Base-by-base conservation (phyloP, 441 rosid species). In the Gossypium gossypioides region DNA sequence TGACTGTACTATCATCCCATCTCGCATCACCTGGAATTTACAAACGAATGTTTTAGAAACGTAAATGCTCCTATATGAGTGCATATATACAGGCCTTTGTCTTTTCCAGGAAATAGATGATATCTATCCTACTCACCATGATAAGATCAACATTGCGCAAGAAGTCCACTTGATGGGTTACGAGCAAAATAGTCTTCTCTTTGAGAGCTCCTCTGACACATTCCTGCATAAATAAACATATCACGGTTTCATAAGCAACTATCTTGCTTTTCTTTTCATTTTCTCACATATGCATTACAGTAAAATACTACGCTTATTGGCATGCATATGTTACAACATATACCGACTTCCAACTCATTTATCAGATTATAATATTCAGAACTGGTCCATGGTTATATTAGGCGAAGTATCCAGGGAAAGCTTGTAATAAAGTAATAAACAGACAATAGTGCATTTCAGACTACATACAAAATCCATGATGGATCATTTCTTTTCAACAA, bases 161-260 rank as follows among this genome's bases (percentile, higher is more conserved):
- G 86, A 93, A 93, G 81, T 93, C 98, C 6, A 93, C 97, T 86
- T 93, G 97, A 75, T 93, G 98, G 2, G 97, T 93, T 59, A 91
- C 98, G 12, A 91, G 96, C 75, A 93, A 76, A 72, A 93, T 72
- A 18, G 98, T 91, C 86, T 93, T 93, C 54, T 83, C 89, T 71
- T 83, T 89, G 46, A 93, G 80, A 71, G 89, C 91, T 74, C 97
- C 93, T 79, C 96, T 84, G 15, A 89, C 87, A 76, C 98, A 93
- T 84, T 91, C 84, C 98, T 89, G 79, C 72, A 81, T 15, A 67
- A 57, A 75, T 58, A 65, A 80, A 74, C 24, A 67, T 32, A 64
- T 50, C 37, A 29, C 24, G 37, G 24, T 69, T 65, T 71, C 37
- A 72, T 37, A 63, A 70, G 48, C 59, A 15, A 40, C 52, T 22